A percentile compares a stretch with the other conserved stretches of the same genome.
Conservation (phyloP, 2,329 filamentous ascomycete genomes). For the Aspergillus japonicus region DNA sequence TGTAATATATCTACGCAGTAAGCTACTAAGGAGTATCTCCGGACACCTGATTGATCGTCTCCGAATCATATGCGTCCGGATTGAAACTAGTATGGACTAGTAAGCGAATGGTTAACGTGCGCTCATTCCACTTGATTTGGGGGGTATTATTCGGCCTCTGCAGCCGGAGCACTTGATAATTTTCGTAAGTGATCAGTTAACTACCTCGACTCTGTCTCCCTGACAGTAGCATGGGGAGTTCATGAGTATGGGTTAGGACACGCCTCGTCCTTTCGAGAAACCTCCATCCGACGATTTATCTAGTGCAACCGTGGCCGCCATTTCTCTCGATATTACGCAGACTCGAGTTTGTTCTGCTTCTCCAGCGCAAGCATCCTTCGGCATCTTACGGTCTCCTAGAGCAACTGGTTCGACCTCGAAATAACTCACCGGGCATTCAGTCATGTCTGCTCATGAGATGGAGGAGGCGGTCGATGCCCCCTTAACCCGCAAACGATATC, state of each 20-base stretch:
- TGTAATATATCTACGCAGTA: too few relatives aligned
- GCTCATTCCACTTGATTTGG: background rate
- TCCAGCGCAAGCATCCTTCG: background rate
- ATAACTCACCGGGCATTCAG: background rate
- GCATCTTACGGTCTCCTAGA: background rate
- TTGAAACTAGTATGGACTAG: background rate
- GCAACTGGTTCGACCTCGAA: background rate
- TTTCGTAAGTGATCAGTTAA: background rate
- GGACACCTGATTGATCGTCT: background rate
- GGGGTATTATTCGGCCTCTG: background rate
- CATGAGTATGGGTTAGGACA: background rate
- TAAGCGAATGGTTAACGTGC: background rate
- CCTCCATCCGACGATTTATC: background rate
- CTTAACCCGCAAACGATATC: constrained; percentile 29
- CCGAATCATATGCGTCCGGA: background rate
- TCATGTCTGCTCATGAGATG: constrained; percentile 24
- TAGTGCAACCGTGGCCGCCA: background rate
- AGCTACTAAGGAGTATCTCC: background rate
- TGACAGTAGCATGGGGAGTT: background rate
- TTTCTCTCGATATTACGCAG: background rate
- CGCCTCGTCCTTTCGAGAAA: background rate
- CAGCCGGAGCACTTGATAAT: background rate
- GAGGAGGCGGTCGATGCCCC: constrained; percentile 17
- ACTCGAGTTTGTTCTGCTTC: background rate
- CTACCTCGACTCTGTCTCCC: background rate